These are phyloP conservation scores for Suhomyces vadensis DNA, from an alignment of 805 yeast species.

Conservation along the genomic window DNA sequence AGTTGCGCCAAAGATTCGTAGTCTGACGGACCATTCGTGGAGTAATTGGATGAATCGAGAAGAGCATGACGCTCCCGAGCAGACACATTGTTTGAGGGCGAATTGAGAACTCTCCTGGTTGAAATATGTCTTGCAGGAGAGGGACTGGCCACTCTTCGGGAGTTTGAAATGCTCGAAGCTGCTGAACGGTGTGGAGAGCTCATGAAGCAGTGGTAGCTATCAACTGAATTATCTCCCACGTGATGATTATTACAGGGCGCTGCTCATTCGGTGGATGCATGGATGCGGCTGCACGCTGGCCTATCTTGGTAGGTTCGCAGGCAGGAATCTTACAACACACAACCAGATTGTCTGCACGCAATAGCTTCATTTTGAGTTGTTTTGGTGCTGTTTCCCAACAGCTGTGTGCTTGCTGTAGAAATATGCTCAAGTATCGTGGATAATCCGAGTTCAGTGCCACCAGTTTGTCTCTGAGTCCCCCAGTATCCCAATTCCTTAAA, in stretches of 20 bases:
- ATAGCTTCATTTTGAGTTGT: no score
- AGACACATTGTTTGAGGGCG: background rate
- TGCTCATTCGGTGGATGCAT: no score
- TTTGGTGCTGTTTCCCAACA: no score
- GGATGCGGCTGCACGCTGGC: no score
- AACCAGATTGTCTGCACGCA: no score
- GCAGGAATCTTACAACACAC: no score
- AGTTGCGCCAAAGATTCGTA: slow-evolving; percentile 1
- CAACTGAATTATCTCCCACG: slow-evolving; percentile 3
- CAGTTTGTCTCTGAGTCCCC: no score
- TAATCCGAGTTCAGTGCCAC: no score
- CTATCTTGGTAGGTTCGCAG: no score
- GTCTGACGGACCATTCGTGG: background rate
- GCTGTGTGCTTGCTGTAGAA: no score
- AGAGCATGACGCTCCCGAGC: slow-evolving; percentile 16
- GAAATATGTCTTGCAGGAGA: slow-evolving; percentile 19
- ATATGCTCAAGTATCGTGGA: no score
- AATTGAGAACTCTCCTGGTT: slow-evolving; percentile 17
- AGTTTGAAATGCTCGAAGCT: background rate
- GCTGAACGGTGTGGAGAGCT: background rate
- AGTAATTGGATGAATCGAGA: slow-evolving; percentile 3
- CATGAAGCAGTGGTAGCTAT: slow-evolving; percentile 1
- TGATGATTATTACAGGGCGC: background rate
- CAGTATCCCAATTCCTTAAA: no score
- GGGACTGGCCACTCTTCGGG: slow-evolving; percentile 9